Percentiles rank a stretch among this genome's conserved stretches.
Evolutionary conservation across 176 grass and related monocot species (phyloP).

Genomic region (Phragmites australis): DNA sequence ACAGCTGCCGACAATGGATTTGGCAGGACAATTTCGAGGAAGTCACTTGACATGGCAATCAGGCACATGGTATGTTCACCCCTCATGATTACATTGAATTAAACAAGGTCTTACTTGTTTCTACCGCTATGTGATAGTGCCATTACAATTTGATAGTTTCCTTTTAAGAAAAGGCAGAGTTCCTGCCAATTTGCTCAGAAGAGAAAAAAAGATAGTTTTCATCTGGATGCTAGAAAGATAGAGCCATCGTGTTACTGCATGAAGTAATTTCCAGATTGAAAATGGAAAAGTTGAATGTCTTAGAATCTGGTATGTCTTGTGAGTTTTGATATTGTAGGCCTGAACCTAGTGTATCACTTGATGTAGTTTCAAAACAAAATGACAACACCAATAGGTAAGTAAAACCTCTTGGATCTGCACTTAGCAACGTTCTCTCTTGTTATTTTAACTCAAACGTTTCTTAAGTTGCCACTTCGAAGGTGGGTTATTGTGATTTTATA

Average conservation of each 20-base stretch:
- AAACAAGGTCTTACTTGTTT: neutral
- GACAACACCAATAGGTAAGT: neutral
- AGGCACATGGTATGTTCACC: conserved; percentile 83
- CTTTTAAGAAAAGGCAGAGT: neutral
- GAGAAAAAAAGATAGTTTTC: neutral
- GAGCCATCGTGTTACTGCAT: neutral
- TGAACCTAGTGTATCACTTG: conserved; percentile 9
- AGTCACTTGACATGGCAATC: conserved; percentile 96
- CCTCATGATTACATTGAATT: conserved; percentile 37
- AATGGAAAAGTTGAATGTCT: neutral
- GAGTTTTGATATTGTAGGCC: neutral
- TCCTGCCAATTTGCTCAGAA: neutral
- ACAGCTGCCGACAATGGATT: conserved; percentile 75
- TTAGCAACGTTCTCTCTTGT: neutral
- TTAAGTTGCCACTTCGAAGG: neutral
- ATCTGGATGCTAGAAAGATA: neutral
- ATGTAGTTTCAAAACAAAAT: neutral
- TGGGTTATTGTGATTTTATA: neutral
- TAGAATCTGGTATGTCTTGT: conserved; percentile 4
- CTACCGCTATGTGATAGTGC: neutral
- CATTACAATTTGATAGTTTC: conserved; percentile 1
- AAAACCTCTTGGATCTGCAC: neutral
- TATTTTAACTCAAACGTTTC: neutral
- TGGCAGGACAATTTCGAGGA: conserved; percentile 94
- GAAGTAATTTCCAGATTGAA: conserved; percentile 10